Evolutionary conservation across 805 yeast genomes (phyloP).

Genomic region (Hanseniaspora guilliermondii): DNA sequence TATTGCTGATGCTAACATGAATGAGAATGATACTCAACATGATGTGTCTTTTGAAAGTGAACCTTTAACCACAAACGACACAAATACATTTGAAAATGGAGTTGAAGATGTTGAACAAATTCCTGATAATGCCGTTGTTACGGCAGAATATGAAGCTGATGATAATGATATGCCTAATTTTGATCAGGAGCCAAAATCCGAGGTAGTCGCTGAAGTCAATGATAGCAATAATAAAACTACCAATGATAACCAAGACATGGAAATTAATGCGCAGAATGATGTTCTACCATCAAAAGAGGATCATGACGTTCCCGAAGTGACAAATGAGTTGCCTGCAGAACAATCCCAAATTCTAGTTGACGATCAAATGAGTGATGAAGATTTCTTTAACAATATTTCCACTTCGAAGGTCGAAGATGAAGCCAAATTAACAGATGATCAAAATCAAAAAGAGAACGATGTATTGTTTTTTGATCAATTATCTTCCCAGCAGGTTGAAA

Average conservation of each 20-base stretch:
- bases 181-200: not conserved
- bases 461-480: not conserved
- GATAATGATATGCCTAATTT: not conserved
- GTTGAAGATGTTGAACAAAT: constrained; percentile 4
- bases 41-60: too few species aligned
- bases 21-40: too few species aligned
- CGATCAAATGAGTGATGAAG: not conserved
- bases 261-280: too few species aligned
- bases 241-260: not conserved
- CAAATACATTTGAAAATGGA: not conserved
- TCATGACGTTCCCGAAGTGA: too few species aligned
- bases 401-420: not conserved
- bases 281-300: too few species aligned
- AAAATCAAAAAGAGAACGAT: not conserved
- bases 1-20: too few species aligned
- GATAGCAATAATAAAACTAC: not conserved
- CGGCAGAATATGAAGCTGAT: constrained; percentile 9
- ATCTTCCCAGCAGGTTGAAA: not conserved
- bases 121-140: constrained; percentile 7
- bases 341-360: not conserved
- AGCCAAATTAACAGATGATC: not conserved
- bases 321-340: not conserved
- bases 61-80: too few species aligned
- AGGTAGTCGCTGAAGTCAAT: not conserved
- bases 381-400: not conserved